phyloP scores from a whole-genome alignment of 2,329 filamentous ascomycete species.

The Fusarium scirpi region DNA sequence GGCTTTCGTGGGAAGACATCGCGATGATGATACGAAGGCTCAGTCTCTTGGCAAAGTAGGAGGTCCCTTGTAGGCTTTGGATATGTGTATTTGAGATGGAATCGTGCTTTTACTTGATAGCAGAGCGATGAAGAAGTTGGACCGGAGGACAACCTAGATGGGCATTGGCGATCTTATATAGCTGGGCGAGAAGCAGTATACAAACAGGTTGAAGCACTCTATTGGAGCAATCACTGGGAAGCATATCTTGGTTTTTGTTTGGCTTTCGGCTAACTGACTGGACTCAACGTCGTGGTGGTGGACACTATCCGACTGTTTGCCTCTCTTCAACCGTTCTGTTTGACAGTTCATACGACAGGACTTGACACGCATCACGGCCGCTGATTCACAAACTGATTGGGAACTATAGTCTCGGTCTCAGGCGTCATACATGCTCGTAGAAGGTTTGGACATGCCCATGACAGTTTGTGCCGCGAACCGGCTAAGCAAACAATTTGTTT shows the following conservation, averaged over 20 bases:
- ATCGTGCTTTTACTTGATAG: background rate
- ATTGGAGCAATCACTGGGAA: background rate
- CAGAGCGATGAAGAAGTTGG: background rate
- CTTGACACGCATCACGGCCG: background rate
- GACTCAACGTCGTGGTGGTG: background rate
- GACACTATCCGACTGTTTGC: background rate
- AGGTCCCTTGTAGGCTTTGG: background rate
- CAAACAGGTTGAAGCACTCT: background rate
- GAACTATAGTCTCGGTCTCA: fast-evolving
- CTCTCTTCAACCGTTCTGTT: background rate
- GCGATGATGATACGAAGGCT: background rate
- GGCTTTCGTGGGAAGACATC: background rate
- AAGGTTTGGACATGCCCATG: background rate
- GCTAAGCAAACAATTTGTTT: background rate
- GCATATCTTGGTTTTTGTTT: background rate
- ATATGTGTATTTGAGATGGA: background rate
- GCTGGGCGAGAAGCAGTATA: background rate
- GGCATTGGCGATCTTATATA: background rate
- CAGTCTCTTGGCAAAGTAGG: background rate
- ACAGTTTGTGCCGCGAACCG: background rate
- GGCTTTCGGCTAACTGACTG: background rate
- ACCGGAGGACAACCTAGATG: background rate
- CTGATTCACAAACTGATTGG: background rate
- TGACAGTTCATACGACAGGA: background rate
- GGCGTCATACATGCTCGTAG: background rate